Percentiles rank a stretch among this genome's conserved stretches.
Conservation (phyloP, 495 filamentous ascomycete genomes). For the Daldinia childiae region DNA sequence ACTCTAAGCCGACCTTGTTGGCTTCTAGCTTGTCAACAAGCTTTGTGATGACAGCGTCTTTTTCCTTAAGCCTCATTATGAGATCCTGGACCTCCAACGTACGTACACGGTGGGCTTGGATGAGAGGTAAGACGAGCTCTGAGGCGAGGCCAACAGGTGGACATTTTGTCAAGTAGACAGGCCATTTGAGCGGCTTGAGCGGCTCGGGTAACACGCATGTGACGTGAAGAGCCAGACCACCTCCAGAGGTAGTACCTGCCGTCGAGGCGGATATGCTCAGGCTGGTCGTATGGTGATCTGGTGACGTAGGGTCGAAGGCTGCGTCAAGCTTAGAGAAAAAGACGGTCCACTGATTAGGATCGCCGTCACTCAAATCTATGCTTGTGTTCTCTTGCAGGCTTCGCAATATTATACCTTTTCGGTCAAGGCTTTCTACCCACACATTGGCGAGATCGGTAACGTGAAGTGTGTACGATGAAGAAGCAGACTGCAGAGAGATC, state of each 20-base stretch:
- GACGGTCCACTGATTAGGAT: conserved; percentile 70
- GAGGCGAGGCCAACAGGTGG: conserved; percentile 63
- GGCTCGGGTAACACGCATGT: conserved; percentile 72
- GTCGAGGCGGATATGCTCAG: conserved; percentile 45
- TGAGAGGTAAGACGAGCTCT: conserved; percentile 74
- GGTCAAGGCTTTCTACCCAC: conserved; percentile 80
- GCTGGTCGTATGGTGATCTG: conserved; percentile 52
- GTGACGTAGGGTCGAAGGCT: conserved; percentile 59
- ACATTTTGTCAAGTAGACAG: conserved; percentile 64
- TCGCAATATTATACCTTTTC: conserved; percentile 68
- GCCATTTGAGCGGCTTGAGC: conserved; percentile 76
- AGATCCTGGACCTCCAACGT: conserved; percentile 64
- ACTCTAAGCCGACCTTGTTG: conserved; percentile 70
- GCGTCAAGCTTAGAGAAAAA: conserved; percentile 77
- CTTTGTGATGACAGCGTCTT: conserved; percentile 80
- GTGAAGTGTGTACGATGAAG: conserved; percentile 72
- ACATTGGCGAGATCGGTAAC: conserved; percentile 85
- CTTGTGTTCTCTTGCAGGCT: conserved; percentile 73
- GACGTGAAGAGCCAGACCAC: conserved; percentile 64
- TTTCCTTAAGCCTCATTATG: conserved; percentile 69
- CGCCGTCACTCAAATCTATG: conserved; percentile 86
- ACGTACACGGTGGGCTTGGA: conserved; percentile 65
- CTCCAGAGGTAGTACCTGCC: conserved; percentile 36
- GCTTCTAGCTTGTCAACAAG: conserved; percentile 81
- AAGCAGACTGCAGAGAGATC: conserved; percentile 51